Conservation (phyloP, 176 grass and related monocot genomes). For the Carex littledalei region DNA sequence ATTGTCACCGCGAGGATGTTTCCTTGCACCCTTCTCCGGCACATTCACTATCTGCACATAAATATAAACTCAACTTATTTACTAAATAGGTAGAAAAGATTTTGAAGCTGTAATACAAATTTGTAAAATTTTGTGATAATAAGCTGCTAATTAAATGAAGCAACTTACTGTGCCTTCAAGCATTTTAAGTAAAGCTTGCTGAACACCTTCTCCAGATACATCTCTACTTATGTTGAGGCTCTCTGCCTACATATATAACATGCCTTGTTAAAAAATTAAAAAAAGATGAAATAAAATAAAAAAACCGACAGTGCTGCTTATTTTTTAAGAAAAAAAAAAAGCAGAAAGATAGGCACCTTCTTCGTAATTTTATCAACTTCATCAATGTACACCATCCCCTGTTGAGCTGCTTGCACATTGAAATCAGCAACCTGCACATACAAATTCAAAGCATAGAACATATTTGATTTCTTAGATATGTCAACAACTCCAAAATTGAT, state of each 20-base stretch:
- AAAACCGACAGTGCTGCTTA: not conserved
- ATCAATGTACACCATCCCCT: constrained; percentile 99
- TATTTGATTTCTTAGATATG: not conserved
- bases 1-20: constrained; percentile 94
- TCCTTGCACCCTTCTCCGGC: constrained; percentile 88
- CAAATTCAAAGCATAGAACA: constrained; percentile 1
- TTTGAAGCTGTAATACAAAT: not conserved
- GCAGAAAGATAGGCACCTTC: constrained; percentile 41
- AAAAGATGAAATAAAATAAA: not conserved
- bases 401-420: constrained; percentile 99
- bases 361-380: constrained; percentile 99
- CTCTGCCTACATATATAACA: constrained; percentile 66
- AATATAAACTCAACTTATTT: not conserved
- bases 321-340: constrained; percentile 2
- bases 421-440: constrained; percentile 87
- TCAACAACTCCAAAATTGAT: not conserved
- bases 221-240: constrained; percentile 99
- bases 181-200: constrained; percentile 98
- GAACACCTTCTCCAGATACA: constrained; percentile 98
- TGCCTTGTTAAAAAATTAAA: constrained; percentile 14
- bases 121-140: not conserved
- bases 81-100: not conserved
- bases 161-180: constrained; percentile 94
- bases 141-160: constrained; percentile 4
- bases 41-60: constrained; percentile 82